These are phyloP conservation scores for Lycium ferocissimum DNA, from an alignment of 257 asterid genomes.

Conservation along the genomic window DNA sequence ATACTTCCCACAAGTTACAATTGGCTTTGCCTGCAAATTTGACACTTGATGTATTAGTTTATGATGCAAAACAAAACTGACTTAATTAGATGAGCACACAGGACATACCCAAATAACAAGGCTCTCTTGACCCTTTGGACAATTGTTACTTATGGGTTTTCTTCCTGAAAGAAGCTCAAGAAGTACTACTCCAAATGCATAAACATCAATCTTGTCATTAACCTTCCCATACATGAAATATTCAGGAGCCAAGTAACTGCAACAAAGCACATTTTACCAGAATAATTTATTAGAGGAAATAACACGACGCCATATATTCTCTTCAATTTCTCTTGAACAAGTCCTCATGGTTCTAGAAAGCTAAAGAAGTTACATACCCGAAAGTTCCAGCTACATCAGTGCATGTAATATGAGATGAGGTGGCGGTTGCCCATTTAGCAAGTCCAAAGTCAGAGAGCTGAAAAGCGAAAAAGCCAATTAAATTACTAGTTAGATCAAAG, in stretches of 20 bases:
- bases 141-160: slow-evolving; percentile 81
- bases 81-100: slow-evolving; percentile 26
- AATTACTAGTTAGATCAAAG: slow-evolving; percentile 13
- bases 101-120: slow-evolving; percentile 95
- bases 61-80: neutral
- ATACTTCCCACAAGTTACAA: slow-evolving; percentile 64
- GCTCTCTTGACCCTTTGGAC: slow-evolving; percentile 95
- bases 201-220: slow-evolving; percentile 86
- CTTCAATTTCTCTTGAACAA: neutral
- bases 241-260: slow-evolving; percentile 97
- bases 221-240: slow-evolving; percentile 98
- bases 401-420: slow-evolving; percentile 79
- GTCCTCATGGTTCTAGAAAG: slow-evolving; percentile 16
- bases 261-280: slow-evolving; percentile 18
- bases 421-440: slow-evolving; percentile 89
- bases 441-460: slow-evolving; percentile 98
- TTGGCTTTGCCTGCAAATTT: slow-evolving; percentile 78
- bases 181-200: slow-evolving; percentile 96
- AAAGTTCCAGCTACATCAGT: slow-evolving; percentile 93
- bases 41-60: slow-evolving; percentile 6
- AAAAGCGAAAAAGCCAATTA: slow-evolving; percentile 24
- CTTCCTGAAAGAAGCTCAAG: slow-evolving; percentile 95
- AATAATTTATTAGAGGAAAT: slow-evolving; percentile 23
- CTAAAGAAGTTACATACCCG: slow-evolving; percentile 60
- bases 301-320: neutral